Conservation (phyloP, 116 monocot species). For the Iris pallida region DNA sequence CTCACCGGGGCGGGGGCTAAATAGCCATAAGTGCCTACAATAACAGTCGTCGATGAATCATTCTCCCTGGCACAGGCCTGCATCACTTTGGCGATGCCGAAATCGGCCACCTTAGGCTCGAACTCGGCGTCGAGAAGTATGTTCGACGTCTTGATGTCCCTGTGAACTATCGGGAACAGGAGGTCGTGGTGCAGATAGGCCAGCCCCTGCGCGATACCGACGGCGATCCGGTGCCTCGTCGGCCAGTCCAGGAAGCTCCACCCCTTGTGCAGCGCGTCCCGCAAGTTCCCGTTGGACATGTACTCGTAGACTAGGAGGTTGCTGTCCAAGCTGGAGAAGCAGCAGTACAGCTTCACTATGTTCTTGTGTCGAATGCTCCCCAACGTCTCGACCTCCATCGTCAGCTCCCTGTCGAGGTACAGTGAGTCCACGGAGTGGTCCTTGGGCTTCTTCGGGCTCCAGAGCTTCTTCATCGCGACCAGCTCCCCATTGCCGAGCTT, state of each 20-base stretch:
- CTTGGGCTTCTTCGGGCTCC: slow-evolving; percentile 40
- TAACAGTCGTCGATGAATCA: slow-evolving; percentile 48
- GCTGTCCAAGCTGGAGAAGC: slow-evolving; percentile 67
- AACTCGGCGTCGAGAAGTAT: slow-evolving; percentile 82
- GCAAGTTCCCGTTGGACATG: slow-evolving; percentile 93
- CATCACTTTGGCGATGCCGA: slow-evolving; percentile 87
- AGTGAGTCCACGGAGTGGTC: slow-evolving; percentile 11
- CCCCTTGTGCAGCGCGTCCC: slow-evolving; percentile 76
- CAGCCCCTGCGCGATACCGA: slow-evolving; percentile 73
- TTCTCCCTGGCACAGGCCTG: slow-evolving; percentile 55
- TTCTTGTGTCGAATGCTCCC: slow-evolving; percentile 97
- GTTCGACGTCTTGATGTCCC: slow-evolving; percentile 93
- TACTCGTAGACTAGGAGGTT: slow-evolving; percentile 91
- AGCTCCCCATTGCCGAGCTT: slow-evolving; percentile 67
- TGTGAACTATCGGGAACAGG: slow-evolving; percentile 70
- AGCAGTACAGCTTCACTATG: slow-evolving; percentile 96
- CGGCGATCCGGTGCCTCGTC: slow-evolving; percentile 56
- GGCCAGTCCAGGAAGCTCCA: slow-evolving; percentile 69
- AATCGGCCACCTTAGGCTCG: slow-evolving; percentile 94
- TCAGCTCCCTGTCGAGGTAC: slow-evolving; percentile 52
- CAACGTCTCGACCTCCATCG: slow-evolving; percentile 76
- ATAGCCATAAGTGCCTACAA: slow-evolving; percentile 96
- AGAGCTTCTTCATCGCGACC: slow-evolving; percentile 86
- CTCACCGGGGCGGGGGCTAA: slow-evolving; percentile 92
- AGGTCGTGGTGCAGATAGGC: slow-evolving; percentile 92